Evolutionary conservation across 352 stramenopile genomes (phyloP).

Genomic region (Plasmopara viticola): DNA sequence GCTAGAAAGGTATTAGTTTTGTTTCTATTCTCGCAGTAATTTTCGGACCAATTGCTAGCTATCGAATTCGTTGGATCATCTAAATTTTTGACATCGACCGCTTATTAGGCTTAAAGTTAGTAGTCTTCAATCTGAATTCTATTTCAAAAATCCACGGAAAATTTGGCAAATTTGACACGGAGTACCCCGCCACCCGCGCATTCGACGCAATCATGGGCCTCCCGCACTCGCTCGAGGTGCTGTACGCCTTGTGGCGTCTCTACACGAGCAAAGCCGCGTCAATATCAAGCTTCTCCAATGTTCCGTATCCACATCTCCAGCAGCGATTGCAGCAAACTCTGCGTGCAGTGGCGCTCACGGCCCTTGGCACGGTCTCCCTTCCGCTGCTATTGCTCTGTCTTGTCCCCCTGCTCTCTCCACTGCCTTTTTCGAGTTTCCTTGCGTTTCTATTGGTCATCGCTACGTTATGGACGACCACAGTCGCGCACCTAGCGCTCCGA

Average conservation of each 20-base stretch:
- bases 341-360: slow-evolving; percentile 37
- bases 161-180: no score
- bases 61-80: no score
- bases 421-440: slow-evolving; percentile 24
- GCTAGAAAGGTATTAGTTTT: no score
- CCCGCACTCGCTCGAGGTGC: slow-evolving; percentile 41
- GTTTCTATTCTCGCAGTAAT: no score
- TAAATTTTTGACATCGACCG: no score
- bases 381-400: slow-evolving; percentile 26
- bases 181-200: no score
- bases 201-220: slow-evolving; percentile 38
- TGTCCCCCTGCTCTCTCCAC: slow-evolving; percentile 27
- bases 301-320: slow-evolving; percentile 40
- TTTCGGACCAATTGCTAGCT: no score
- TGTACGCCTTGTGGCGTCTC: slow-evolving; percentile 36
- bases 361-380: slow-evolving; percentile 9
- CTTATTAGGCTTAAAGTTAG: no score
- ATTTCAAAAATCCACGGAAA: no score
- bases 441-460: slow-evolving; percentile 18
- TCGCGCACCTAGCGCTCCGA: slow-evolving; percentile 33
- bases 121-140: no score
- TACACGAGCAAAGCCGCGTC: slow-evolving; percentile 12
- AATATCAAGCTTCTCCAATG: slow-evolving; percentile 2
- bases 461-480: slow-evolving; percentile 11
- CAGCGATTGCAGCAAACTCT: slow-evolving; percentile 49